Evolutionary conservation across 2,329 filamentous ascomycete genomes (phyloP), one percentile per base, ranked within the genome.

Genomic region (Sporothrix humicola): DNA sequence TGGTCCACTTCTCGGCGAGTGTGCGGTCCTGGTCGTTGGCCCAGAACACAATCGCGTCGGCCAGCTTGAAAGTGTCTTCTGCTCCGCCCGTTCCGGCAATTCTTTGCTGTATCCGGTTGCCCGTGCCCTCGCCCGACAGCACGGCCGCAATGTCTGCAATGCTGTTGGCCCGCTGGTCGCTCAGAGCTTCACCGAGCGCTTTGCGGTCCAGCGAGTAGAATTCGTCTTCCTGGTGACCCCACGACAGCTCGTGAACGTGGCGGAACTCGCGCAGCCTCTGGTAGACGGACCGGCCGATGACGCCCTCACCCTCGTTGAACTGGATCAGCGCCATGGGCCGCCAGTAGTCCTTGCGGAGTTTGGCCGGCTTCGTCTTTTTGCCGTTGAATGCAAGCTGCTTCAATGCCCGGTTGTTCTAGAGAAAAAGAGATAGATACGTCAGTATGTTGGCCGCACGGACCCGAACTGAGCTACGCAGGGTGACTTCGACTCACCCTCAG

Each of bases 301-400:
- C 79, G 74, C 86, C 87, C 54, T 83, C 81, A 59, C 86, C 87
- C 61, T 81, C 74, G 59, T 85, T 85, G 79, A 92, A 89, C 78
- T 86, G 82, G 75, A 92, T 87, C 75, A 86, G 81, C 69, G 89
- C 89, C 78, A 92, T 82, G 7, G 88, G 88, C 48, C 83, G 82
- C 90, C 91, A 92, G 81, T 89, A 88, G 82, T 92, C 90, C 81
- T 89, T 91, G 74, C 90, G 89, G 54, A 92, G 82, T 78, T 88
- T 88, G 72, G 86, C 80, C 1, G 89, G 89, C 76, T 88, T 87
- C 65, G 88, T 85, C 81, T 92, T 91, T 80, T 92, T 92, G 81
- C 90, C 90, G 76, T 89, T 89, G 83, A 87, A 92, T 66, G 88
- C 87, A 74, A 92, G 77, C 65, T 82, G 81, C 12, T 75, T 71